These are phyloP conservation scores for Aspergillus sp. DNA, from an alignment of 2,329 filamentous ascomycete species.

Conservation along the genomic window DNA sequence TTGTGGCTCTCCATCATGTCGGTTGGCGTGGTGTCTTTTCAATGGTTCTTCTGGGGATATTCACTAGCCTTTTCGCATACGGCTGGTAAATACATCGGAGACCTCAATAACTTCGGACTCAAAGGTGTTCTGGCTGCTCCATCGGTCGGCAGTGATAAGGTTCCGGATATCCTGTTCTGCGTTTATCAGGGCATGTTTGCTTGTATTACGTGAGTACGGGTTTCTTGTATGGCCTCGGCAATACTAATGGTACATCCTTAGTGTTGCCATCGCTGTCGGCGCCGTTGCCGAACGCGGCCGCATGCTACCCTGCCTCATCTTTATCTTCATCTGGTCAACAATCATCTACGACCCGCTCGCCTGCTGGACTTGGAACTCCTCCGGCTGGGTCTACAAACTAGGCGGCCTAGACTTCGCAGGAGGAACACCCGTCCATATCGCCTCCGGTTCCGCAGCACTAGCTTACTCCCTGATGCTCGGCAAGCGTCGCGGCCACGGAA, in stretches of 20 bases:
- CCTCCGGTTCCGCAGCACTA: constrained; percentile 73
- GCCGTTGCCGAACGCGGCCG: constrained; percentile 81
- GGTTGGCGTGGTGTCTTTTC: constrained; percentile 71
- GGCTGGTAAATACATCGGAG: constrained; percentile 68
- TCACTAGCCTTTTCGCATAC: constrained; percentile 74
- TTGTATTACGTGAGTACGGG: constrained; percentile 64
- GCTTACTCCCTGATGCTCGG: constrained; percentile 90
- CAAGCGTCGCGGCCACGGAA: constrained; percentile 76
- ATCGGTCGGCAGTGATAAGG: constrained; percentile 63
- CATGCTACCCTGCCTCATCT: constrained; percentile 80
- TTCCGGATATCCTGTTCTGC: constrained; percentile 79
- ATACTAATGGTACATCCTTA: constrained; percentile 23
- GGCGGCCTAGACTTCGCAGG: constrained; percentile 84
- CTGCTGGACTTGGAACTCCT: constrained; percentile 89
- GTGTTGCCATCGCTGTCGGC: constrained; percentile 75
- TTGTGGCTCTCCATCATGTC: constrained; percentile 82
- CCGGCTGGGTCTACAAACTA: constrained; percentile 71
- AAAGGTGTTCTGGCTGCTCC: constrained; percentile 66
- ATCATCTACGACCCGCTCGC: constrained; percentile 88
- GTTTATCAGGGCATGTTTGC: constrained; percentile 60
- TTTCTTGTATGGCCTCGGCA: constrained; percentile 15
- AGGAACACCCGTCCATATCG: constrained; percentile 83
- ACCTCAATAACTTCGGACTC: constrained; percentile 74
- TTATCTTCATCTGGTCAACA: constrained; percentile 90
- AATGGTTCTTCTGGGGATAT: constrained; percentile 96